Evolutionary conservation across 2,329 filamentous ascomycete species (phyloP).

Genomic region (Periconia sp.): DNA sequence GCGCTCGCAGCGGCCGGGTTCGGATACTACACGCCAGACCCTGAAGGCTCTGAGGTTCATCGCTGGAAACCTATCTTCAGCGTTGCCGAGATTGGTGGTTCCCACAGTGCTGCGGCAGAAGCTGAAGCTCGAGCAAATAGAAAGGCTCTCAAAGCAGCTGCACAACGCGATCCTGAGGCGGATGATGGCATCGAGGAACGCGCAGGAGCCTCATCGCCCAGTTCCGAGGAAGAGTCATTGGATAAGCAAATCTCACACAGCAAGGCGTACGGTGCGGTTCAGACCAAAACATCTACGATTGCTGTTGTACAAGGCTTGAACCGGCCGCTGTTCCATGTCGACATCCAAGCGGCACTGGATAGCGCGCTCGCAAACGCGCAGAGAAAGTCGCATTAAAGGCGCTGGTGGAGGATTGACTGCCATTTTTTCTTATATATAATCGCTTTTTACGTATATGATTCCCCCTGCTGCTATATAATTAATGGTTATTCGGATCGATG

Average conservation of each 20-base stretch:
- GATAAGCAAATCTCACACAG: conserved; percentile 34
- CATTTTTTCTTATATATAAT: not conserved
- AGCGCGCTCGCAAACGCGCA: conserved; percentile 78
- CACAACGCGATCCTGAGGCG: conserved; percentile 40
- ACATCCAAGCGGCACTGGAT: conserved; percentile 88
- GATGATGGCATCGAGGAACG: conserved; percentile 23
- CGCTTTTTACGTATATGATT: conserved; percentile 4
- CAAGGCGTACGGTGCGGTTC: conserved; percentile 34
- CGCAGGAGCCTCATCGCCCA: conserved; percentile 2
- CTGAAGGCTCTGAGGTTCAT: conserved; percentile 56
- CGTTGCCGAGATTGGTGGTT: conserved; percentile 83
- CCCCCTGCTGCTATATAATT: not conserved
- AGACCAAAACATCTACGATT: conserved; percentile 33
- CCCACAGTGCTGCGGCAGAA: conserved; percentile 68
- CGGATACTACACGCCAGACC: conserved; percentile 69
- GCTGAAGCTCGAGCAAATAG: conserved; percentile 69
- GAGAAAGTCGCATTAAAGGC: conserved; percentile 34
- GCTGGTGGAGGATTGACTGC: not conserved
- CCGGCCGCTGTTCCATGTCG: conserved; percentile 91
- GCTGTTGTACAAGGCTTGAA: conserved; percentile 80
- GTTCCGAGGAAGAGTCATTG: conserved; percentile 28
- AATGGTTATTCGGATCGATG: not conserved
- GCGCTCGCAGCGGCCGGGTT: conserved; percentile 89
- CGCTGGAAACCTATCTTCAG: conserved; percentile 94
- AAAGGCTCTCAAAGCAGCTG: conserved; percentile 48